These are phyloP conservation scores for Talaromyces ruber DNA, from an alignment of 495 filamentous ascomycete species.

Conservation along the genomic window DNA sequence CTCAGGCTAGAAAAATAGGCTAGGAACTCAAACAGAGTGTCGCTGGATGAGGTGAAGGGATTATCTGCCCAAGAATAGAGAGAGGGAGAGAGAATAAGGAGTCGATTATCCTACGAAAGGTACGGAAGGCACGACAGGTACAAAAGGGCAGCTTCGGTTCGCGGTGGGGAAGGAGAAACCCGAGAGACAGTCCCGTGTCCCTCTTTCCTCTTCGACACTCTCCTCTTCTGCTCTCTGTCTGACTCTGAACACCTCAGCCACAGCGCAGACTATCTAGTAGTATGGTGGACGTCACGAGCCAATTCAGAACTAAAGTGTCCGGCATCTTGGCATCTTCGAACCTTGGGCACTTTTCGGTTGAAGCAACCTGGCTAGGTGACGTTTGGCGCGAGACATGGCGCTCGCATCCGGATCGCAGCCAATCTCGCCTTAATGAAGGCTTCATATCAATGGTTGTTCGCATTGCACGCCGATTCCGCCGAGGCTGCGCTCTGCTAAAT, in stretches of 20 bases:
- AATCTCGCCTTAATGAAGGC: background rate
- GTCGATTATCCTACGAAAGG: background rate
- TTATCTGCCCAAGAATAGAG: background rate
- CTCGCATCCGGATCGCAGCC: background rate
- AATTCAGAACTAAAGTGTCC: background rate
- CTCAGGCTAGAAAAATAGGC: background rate
- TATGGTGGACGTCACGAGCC: background rate
- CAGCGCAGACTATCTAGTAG: background rate
- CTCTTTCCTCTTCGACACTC: background rate
- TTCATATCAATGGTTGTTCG: background rate
- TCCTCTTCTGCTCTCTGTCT: background rate
- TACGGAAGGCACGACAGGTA: background rate
- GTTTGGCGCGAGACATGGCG: background rate
- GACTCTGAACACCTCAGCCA: background rate
- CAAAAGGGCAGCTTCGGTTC: background rate
- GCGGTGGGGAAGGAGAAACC: background rate
- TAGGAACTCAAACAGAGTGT: background rate
- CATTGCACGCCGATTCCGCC: background rate
- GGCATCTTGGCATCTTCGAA: background rate
- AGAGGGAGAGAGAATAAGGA: background rate
- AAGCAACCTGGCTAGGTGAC: background rate
- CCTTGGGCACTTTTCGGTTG: background rate
- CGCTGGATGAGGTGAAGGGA: background rate
- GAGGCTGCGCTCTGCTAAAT: background rate
- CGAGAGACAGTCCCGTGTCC: background rate